Base-by-base conservation (phyloP, 2,329 filamentous ascomycete genomes). In the Aureobasidium sp. region DNA sequence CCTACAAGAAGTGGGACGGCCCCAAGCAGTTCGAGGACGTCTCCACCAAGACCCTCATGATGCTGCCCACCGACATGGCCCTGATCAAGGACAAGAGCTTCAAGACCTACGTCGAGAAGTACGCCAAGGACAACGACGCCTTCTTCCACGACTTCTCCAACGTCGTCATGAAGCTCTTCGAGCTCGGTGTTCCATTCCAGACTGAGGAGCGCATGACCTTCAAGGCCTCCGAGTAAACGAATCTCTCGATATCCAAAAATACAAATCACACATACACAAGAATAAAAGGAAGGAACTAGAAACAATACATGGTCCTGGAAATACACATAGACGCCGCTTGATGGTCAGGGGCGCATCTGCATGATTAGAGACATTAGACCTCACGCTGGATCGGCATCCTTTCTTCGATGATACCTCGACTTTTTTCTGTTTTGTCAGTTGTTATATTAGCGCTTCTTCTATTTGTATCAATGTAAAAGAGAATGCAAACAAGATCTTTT, bases 121-220 rank as follows among this genome's bases (percentile, higher is more conserved):
- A 97, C 74, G 92, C 93, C 71, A 90, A 90, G 81, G 90, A 96
- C 78, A 90, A 90, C 75, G 89, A 92, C 62, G 80, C 81, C 57
- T 99, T 97, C 84, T 97, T 97, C 84, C 87, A 88, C 77, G 93
- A 97, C 75, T 99, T 97, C 75, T 81, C 87, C 13, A 83, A 86
- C 43, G 92, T 88, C 57, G 81, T 93, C 63, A 78, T 84, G 69
- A 93, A 88, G 81, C 84, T 99, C 53, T 93, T 97, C 69, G 93
- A 97, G 83, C 85, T 97, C 15, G 93, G 93, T 70, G 93, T 97
- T 64, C 92, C 93, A 39, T 97, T 97, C 75, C 76, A 85, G 69
- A 83, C 68, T 39, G 70, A 71, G 2, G 75, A 79, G 71, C 70
- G 77, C 65, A 76, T 77, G 66, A 70, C 67, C 47, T 79, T 81